Percentiles rank a stretch among this genome's conserved stretches.
Conservation (phyloP, 768 basidiomycete species). For the Rhizopogon vesiculosus region DNA sequence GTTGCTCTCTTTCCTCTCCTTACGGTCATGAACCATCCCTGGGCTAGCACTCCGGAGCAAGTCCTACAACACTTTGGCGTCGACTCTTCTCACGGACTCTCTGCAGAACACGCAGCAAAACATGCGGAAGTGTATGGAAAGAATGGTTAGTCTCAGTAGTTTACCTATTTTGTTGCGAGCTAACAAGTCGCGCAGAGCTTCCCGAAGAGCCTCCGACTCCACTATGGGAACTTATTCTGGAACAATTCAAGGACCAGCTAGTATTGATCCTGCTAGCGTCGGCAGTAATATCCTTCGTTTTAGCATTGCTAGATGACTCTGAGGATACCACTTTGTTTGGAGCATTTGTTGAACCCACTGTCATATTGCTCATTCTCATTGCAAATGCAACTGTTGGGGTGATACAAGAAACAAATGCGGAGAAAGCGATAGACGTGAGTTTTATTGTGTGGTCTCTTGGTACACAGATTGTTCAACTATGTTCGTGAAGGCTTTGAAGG, state of each 20-base stretch:
- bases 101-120: constrained; percentile 58
- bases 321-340: constrained; percentile 62
- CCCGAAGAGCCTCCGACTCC: constrained; percentile 92
- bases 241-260: constrained; percentile 98
- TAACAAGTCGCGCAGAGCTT: constrained; percentile 53
- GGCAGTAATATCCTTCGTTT: constrained; percentile 87
- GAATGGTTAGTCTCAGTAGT: constrained; percentile 54
- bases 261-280: constrained; percentile 95
- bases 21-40: constrained; percentile 63
- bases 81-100: constrained; percentile 57
- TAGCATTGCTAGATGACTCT: constrained; percentile 83
- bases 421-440: constrained; percentile 94
- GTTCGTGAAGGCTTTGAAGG: constrained; percentile 74
- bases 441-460: background rate
- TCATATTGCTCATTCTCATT: constrained; percentile 92
- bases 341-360: constrained; percentile 92
- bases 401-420: constrained; percentile 93
- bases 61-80: constrained; percentile 73
- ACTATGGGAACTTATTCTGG: constrained; percentile 91
- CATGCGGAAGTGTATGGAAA: constrained; percentile 80
- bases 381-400: constrained; percentile 98
- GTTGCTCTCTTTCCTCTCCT: constrained; percentile 10
- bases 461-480: background rate
- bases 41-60: constrained; percentile 68
- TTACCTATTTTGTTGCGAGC: background rate